Base-by-base conservation (phyloP, 331 rosid genomes). In the Pyracantha coccinea region DNA sequence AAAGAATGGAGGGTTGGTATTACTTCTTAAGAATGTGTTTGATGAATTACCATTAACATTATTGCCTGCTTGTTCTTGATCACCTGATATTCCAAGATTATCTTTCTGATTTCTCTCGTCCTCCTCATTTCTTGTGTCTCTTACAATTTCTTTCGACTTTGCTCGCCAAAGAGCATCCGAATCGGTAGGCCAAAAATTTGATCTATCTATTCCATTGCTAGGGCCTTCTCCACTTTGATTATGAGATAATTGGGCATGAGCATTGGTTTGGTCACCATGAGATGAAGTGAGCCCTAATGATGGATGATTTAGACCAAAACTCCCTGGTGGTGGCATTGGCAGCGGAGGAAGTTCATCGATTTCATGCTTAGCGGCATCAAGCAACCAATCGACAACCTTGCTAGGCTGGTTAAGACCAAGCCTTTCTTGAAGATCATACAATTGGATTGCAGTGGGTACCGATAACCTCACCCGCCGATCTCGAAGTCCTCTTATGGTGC, bases 331-430 rank as follows among this genome's bases (percentile, higher is more conserved):
- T n/a, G 86, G 88, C 59, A 87, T 44, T 6, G 91, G 97, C n/a
- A 93, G 79, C 15, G 98, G 98, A 29, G 98, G 98, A 17, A 93
- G 97, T 21, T 88, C 91, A 69, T 91, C 94, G 72, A 93, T 93
- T 53, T 91, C 98, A 20, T 86, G 77, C 80, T 91, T 93, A 1
- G 97, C 96, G 1, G 82, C 94, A 24, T 87, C 73, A 17, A 93
- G 94, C 77, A 93, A 75, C 98, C 98, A 93, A 78, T 93, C 98
- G 50, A 93, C 87, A 38, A 86, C 98, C 68, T 91, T 91, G 76
- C 98, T 93, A 1, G 98, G 98, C 68, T 93, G 98, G 33, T 79
- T 93, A 12, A 93, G 91, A 60, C 96, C 97, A 70, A 93, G 82
- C 83, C 91, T 85, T 8, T 93, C 92, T 83, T 93, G 98, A 75